Evolutionary conservation across 106 monocot genomes (phyloP).

Genomic region (Apostasia ramifera): DNA sequence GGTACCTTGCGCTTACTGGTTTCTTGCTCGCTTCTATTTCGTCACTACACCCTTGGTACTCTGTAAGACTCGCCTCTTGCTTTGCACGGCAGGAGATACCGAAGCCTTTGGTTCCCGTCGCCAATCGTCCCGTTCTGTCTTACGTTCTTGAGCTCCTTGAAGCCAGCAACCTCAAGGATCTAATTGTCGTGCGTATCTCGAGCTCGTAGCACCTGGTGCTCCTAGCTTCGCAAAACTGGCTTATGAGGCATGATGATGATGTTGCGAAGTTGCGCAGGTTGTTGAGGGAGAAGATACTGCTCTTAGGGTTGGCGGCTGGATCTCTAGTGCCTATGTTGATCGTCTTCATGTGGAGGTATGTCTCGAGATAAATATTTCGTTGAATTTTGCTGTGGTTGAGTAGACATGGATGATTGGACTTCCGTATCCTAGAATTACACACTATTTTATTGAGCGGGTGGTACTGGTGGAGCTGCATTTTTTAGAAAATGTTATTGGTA

Average conservation of each 20-base stretch:
- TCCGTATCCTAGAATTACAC: background rate
- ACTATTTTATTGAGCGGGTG: background rate
- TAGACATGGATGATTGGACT: no score
- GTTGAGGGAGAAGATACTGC: slow-evolving; percentile 71
- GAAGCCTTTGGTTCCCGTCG: slow-evolving; percentile 86
- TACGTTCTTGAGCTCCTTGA: slow-evolving; percentile 97
- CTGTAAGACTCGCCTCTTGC: background rate
- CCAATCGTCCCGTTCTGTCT: slow-evolving; percentile 90
- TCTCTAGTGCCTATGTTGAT: slow-evolving; percentile 73
- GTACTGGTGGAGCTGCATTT: background rate
- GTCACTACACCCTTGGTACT: background rate
- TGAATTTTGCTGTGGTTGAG: no score
- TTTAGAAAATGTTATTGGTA: background rate
- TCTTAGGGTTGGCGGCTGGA: slow-evolving; percentile 59
- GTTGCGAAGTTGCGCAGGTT: slow-evolving; percentile 32
- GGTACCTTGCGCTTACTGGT: slow-evolving; percentile 14
- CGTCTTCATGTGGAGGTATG: slow-evolving; percentile 82
- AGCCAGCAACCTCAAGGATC: slow-evolving; percentile 76
- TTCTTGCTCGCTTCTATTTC: background rate
- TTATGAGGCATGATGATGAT: background rate
- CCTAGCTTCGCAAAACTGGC: background rate
- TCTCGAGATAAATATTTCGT: background rate
- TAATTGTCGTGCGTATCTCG: slow-evolving; percentile 52
- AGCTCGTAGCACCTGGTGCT: background rate
- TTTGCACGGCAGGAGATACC: slow-evolving; percentile 60